Conservation (phyloP, 805 yeast species). For the Lachancea sp. region DNA sequence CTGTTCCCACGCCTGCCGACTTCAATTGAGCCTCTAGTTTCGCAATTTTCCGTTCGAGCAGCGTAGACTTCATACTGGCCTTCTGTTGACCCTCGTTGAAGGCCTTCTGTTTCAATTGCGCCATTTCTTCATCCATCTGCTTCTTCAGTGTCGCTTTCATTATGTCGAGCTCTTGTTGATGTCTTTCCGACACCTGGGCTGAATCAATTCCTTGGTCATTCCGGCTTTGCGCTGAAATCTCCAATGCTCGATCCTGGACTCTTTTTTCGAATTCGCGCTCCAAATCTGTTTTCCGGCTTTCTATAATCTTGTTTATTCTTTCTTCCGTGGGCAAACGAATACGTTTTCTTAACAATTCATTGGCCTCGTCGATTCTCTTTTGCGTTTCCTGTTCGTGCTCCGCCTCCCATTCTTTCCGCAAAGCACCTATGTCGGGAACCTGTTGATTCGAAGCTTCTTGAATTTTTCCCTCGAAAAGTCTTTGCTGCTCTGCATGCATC, state of each 20-base stretch:
- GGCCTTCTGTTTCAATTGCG: slow-evolving; percentile 21
- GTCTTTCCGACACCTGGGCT: slow-evolving; percentile 8
- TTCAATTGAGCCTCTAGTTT: slow-evolving; percentile 27
- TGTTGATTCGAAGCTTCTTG: slow-evolving; percentile 18
- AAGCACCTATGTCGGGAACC: slow-evolving; percentile 13
- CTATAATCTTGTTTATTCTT: slow-evolving; percentile 52
- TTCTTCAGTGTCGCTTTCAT: slow-evolving; percentile 17
- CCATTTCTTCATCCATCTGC: slow-evolving; percentile 15
- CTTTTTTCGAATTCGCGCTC: slow-evolving; percentile 22
- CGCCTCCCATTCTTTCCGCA: slow-evolving; percentile 34
- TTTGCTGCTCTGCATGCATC: slow-evolving; percentile 22
- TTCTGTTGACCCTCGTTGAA: slow-evolving; percentile 32
- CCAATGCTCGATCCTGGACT: slow-evolving; percentile 13
- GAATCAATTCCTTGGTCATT: background rate
- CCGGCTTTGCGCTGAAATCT: slow-evolving; percentile 1
- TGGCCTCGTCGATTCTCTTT: slow-evolving; percentile 35
- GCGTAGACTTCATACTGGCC: slow-evolving; percentile 27
- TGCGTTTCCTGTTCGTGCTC: slow-evolving; percentile 29
- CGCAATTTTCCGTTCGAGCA: slow-evolving; percentile 25
- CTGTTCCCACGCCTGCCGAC: slow-evolving; percentile 15
- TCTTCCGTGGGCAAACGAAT: slow-evolving; percentile 43
- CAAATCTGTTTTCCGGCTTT: slow-evolving; percentile 32
- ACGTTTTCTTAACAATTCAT: slow-evolving; percentile 43
- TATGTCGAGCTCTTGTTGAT: slow-evolving; percentile 20
- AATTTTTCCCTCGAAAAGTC: slow-evolving; percentile 18